These are phyloP conservation scores for Yarrowia galli DNA, from an alignment of 1,139 yeast genomes.

Conservation along the genomic window DNA sequence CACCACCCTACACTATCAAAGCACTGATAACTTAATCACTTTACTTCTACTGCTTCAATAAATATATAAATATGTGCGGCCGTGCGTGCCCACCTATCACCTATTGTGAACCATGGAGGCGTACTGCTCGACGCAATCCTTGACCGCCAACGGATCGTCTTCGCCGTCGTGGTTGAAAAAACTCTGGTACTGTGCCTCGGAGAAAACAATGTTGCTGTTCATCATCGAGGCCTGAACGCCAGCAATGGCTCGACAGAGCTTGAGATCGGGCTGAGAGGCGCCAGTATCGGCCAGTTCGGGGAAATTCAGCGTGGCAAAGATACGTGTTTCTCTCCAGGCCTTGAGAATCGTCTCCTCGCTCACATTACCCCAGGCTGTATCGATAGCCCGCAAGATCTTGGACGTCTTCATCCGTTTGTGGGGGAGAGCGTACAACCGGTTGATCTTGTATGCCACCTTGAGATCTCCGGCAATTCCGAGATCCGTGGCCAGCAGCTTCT, in stretches of 20 bases:
- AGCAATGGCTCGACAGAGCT: constrained; percentile 8
- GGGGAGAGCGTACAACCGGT: constrained; percentile 3
- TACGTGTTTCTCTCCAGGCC: constrained; percentile 25
- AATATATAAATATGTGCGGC: constrained; percentile 25
- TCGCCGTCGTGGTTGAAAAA: constrained; percentile 25
- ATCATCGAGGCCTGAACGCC: constrained; percentile 7
- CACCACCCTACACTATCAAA: not conserved
- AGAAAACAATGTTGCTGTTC: not conserved
- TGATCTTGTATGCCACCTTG: constrained; percentile 28
- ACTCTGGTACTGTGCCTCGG: constrained; percentile 17
- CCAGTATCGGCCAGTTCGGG: constrained; percentile 17
- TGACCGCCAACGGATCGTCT: constrained; percentile 12
- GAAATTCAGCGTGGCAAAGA: constrained; percentile 23
- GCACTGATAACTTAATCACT: not conserved
- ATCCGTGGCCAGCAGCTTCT: constrained; percentile 23
- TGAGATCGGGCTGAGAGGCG: constrained; percentile 12
- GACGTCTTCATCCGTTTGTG: constrained; percentile 10
- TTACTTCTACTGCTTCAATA: not conserved
- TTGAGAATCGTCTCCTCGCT: constrained; percentile 12
- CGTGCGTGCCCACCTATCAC: too few species aligned
- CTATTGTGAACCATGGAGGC: constrained; percentile 24
- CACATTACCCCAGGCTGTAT: constrained; percentile 20
- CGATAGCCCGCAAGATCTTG: not conserved
- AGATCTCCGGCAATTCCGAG: constrained; percentile 12
- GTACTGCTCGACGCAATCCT: constrained; percentile 23